Evolutionary conservation across 139 green algal species (phyloP).

Genomic region (Ulvella scutata): DNA sequence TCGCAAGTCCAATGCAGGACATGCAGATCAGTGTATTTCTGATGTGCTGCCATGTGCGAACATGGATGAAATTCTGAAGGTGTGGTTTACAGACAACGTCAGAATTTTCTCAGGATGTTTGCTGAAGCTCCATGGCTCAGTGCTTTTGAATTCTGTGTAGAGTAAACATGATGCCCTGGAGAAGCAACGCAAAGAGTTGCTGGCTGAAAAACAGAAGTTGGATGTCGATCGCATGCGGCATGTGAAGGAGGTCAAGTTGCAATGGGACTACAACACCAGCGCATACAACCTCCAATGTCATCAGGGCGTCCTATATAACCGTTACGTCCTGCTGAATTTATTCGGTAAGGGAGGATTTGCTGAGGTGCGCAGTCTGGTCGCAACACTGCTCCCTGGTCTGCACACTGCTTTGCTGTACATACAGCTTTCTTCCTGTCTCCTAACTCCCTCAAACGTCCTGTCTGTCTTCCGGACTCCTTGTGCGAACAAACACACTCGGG

Average conservation of each 20-base stretch:
- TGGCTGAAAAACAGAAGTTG: not conserved
- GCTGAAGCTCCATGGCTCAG: not conserved
- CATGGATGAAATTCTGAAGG: not conserved
- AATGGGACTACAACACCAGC: not conserved
- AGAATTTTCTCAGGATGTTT: no score
- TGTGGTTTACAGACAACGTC: no score
- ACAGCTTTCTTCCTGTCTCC: not conserved
- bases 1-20: no score
- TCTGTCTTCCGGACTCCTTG: no score
- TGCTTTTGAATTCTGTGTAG: not conserved
- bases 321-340: conserved; percentile 72
- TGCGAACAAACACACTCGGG: no score
- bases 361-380: conserved; percentile 55
- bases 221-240: not conserved
- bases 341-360: conserved; percentile 87
- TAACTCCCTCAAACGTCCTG: no score
- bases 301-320: conserved; percentile 32
- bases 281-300: not conserved
- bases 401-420: not conserved
- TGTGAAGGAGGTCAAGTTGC: not conserved
- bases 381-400: not conserved
- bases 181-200: not conserved
- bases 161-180: not conserved
- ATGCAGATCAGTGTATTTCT: no score
- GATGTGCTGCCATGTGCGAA: not conserved